Base-by-base conservation (phyloP, 805 yeast species). In the Cyberlindnera japonica region DNA sequence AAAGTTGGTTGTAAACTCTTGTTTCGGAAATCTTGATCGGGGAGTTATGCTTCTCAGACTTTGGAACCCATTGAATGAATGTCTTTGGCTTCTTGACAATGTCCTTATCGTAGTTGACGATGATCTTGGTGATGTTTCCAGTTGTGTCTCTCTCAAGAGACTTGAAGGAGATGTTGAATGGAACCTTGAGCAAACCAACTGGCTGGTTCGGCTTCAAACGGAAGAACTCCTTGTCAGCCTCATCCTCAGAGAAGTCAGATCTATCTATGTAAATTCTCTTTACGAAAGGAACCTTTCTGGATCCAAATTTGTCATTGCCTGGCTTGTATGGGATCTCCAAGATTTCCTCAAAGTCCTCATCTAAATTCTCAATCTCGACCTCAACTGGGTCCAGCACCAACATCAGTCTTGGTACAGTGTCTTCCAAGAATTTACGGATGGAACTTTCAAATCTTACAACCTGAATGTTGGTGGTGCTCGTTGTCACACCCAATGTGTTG, bases 401-500 rank as follows among this genome's bases (percentile, higher is more conserved):
- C 96, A 93, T 90, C 55, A 93, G 72, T 63, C 99, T 79, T 42
- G 99, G 98, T 14, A 95, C 89, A 16, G 89, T 79, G 54, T 79
- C 81, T 68, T 93, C 99, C 57, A 93, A 73, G 63, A 79, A 93
- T 49, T 78, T 74, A 64, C 99, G 81, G 41, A 93, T 79, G 2
- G 97, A 81, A 58, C 82, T 78, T 58, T 93, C 99, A 58, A 93
- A 89, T 62, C 99, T 75, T 9, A 79, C 77, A 15, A 77, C 83
- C 71, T 93, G 98, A 60, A 93, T 93, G 58, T 87, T 88, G 30
- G 96, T 82, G 33, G 90, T 84, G 33, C 91, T 74, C 2, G 98
- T 93, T 30, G 99, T 93, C 41, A 93, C 99, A 58, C 99, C 99
- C 53, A 93, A 75, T 33, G 96, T 91, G 62, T 90, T 87, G 58